Conservation (phyloP, 139 green algal species). For the Closterium sp. region DNA sequence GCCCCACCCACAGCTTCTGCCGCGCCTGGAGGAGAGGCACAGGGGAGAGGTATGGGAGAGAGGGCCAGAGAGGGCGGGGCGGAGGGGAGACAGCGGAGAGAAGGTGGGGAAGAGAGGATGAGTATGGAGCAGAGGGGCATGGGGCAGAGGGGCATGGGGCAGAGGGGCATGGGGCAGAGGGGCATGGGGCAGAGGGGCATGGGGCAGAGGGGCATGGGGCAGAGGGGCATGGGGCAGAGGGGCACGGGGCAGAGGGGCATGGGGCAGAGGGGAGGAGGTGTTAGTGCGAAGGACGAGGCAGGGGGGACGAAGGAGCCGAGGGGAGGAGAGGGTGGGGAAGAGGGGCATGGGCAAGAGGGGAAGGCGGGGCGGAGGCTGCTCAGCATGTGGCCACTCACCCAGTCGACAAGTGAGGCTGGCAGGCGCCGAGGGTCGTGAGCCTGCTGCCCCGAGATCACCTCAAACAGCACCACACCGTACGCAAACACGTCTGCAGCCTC, state of each 20-base stretch:
- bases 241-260: background rate
- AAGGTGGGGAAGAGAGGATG: background rate
- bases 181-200: background rate
- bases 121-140: background rate
- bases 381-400: background rate
- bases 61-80: background rate
- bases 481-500: background rate
- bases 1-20: background rate
- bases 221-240: background rate
- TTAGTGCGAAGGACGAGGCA: background rate
- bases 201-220: background rate
- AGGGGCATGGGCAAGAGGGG: too few relatives aligned
- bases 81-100: background rate
- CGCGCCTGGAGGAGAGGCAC: too few relatives aligned
- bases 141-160: background rate
- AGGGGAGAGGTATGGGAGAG: background rate
- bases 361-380: too few relatives aligned
- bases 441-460: background rate
- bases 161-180: background rate
- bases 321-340: too few relatives aligned
- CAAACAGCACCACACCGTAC: background rate
- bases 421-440: background rate
- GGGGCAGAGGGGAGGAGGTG: too few relatives aligned
- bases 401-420: background rate
- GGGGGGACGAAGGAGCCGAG: background rate